Conservation (phyloP, 176 grass and related monocot genomes). For the Cenchrus purpureus region DNA sequence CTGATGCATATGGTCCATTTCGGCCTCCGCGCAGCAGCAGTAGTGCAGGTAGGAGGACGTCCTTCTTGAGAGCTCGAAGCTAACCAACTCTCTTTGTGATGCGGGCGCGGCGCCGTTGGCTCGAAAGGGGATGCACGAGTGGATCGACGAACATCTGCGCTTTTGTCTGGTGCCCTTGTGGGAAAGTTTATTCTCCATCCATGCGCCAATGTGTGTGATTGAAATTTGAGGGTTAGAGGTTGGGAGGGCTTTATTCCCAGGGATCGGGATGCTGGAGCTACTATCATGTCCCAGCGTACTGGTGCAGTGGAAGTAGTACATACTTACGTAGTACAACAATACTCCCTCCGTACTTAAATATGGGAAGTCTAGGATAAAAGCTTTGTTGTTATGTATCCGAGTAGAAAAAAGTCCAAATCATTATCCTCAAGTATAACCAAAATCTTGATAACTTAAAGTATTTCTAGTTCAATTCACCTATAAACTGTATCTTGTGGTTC, state of each 20-base stretch:
- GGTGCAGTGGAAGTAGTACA: too few species aligned
- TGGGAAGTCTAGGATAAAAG: too few species aligned
- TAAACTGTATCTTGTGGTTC: too few species aligned
- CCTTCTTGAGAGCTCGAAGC: constrained; percentile 2
- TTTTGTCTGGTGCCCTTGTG: constrained; percentile 40
- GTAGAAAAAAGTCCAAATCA: too few species aligned
- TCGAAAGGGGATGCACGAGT: constrained; percentile 32
- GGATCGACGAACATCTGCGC: constrained; percentile 37
- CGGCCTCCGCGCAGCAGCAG: background rate
- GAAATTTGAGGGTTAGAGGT: background rate
- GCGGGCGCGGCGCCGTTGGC: constrained; percentile 7
- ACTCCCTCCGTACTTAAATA: too few species aligned
- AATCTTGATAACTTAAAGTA: too few species aligned
- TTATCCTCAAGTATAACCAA: too few species aligned
- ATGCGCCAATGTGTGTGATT: constrained; percentile 14
- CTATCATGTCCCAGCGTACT: too few species aligned
- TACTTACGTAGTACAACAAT: too few species aligned
- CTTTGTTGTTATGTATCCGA: too few species aligned
- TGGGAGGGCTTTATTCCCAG: constrained; percentile 39
- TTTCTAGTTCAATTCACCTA: too few species aligned
- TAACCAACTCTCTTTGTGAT: background rate
- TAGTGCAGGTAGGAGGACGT: background rate
- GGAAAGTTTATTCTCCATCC: constrained; percentile 30
- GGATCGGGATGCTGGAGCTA: background rate
- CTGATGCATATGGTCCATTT: too few species aligned